These are phyloP conservation scores for Rhinocladiella mackenziei DNA, from an alignment of 2,329 filamentous ascomycete genomes.

Conservation along the genomic window DNA sequence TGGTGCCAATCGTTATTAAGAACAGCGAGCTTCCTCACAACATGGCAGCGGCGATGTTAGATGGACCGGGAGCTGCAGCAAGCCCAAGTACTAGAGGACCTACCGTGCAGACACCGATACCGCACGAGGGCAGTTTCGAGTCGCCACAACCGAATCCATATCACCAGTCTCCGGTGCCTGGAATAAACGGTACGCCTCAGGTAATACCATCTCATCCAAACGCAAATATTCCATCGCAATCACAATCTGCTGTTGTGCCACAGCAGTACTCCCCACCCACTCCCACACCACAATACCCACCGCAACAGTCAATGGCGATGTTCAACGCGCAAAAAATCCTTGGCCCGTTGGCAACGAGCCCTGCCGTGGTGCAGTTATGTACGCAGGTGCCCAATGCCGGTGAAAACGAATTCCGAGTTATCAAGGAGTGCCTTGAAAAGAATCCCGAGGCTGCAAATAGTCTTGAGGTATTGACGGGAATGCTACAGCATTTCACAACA, in stretches of 20 bases:
- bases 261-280: constrained; percentile 1
- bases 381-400: constrained; percentile 66
- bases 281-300: constrained; percentile 31
- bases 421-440: constrained; percentile 63
- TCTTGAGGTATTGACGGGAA: constrained; percentile 41
- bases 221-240: constrained; percentile 21
- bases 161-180: constrained; percentile 27
- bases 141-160: constrained; percentile 10
- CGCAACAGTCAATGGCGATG: constrained; percentile 40
- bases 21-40: constrained; percentile 46
- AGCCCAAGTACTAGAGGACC: constrained; percentile 17
- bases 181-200: constrained; percentile 35
- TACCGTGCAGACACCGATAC: constrained; percentile 30
- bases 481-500: constrained; percentile 33
- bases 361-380: constrained; percentile 66
- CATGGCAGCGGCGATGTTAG: constrained; percentile 31
- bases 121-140: constrained; percentile 39
- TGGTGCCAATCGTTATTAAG: constrained; percentile 81
- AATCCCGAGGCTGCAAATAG: constrained; percentile 64
- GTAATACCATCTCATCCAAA: constrained; percentile 30
- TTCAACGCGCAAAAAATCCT: constrained; percentile 59
- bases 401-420: constrained; percentile 68
- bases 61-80: constrained; percentile 29
- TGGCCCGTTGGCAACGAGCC: constrained; percentile 58
- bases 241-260: constrained; percentile 21